A percentile compares a stretch with the other conserved stretches of the same genome.
Evolutionary conservation across 495 filamentous ascomycete genomes (phyloP).

Genomic region (Penicillium coprophilum): DNA sequence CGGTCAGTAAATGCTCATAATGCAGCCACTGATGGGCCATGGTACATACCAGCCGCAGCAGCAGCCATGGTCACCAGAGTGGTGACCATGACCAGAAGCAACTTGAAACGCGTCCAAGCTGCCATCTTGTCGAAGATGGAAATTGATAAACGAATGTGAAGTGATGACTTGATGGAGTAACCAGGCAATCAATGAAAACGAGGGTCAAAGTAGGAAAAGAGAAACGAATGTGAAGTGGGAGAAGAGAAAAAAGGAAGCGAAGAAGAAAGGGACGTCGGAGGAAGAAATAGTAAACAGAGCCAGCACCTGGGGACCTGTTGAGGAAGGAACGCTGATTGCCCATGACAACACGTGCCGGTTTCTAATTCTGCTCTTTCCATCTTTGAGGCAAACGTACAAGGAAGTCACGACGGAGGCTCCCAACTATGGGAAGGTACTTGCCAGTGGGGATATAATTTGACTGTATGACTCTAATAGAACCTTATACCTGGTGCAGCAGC

Average conservation of each 20-base stretch:
- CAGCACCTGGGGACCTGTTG: not conserved
- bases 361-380: not conserved
- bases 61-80: constrained; percentile 1
- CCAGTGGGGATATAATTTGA: not conserved
- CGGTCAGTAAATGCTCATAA: not conserved
- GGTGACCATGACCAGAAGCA: constrained; percentile 6
- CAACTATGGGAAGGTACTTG: not conserved
- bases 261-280: not conserved
- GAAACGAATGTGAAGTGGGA: not conserved
- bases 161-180: constrained; percentile 3
- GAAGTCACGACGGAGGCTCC: constrained; percentile 3
- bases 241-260: not conserved
- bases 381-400: not conserved
- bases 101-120: constrained; percentile 1
- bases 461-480: constrained; percentile 6
- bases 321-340: constrained; percentile 6
- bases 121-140: not conserved
- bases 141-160: constrained; percentile 2
- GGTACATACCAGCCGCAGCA: not conserved
- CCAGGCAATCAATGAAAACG: constrained; percentile 4
- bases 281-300: constrained; percentile 10
- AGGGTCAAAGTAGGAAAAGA: not conserved
- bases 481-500: not conserved
- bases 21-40: not conserved
- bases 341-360: not conserved